Evolutionary conservation across 257 asterid genomes (phyloP).

Genomic region (Ophiorrhiza pumila): DNA sequence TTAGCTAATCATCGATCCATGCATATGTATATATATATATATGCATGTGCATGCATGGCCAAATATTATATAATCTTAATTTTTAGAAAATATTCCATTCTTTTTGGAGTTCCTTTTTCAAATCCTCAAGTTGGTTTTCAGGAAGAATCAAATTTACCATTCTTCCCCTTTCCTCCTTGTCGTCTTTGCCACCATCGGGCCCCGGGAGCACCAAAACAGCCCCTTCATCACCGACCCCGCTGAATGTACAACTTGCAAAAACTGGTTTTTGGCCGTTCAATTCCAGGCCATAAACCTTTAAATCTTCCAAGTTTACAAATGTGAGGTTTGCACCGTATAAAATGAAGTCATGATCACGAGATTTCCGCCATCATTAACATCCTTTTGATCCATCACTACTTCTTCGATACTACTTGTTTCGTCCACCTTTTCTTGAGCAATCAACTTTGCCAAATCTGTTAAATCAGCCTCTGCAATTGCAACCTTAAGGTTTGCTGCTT

Average conservation of each 20-base stretch:
- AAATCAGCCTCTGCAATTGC: conserved; percentile 23
- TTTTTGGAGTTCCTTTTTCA: conserved; percentile 38
- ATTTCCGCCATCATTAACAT: conserved; percentile 22
- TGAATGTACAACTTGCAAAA: conserved; percentile 34
- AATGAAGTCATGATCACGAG: conserved; percentile 27
- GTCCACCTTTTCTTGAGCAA: conserved; percentile 35
- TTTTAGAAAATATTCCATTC: conserved; percentile 37
- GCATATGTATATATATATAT: too few relatives aligned
- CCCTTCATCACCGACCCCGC: conserved; percentile 68
- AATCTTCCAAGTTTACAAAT: conserved; percentile 49
- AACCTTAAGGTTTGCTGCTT: conserved; percentile 15
- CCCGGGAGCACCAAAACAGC: conserved; percentile 48
- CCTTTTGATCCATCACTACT: conserved; percentile 11
- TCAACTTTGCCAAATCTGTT: conserved; percentile 30
- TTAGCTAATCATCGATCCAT: too few relatives aligned
- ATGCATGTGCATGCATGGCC: too few relatives aligned
- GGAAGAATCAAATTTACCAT: conserved; percentile 47
- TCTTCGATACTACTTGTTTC: conserved; percentile 36
- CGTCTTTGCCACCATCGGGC: conserved; percentile 13
- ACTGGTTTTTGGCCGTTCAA: conserved; percentile 41
- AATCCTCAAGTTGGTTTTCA: conserved; percentile 30
- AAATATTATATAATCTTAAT: too few relatives aligned
- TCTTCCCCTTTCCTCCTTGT: conserved; percentile 30
- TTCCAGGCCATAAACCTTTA: conserved; percentile 41
- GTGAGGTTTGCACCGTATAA: conserved; percentile 65